These are phyloP conservation scores for Parietaria judaica DNA, from an alignment of 306 rosid species.

Conservation along the genomic window DNA sequence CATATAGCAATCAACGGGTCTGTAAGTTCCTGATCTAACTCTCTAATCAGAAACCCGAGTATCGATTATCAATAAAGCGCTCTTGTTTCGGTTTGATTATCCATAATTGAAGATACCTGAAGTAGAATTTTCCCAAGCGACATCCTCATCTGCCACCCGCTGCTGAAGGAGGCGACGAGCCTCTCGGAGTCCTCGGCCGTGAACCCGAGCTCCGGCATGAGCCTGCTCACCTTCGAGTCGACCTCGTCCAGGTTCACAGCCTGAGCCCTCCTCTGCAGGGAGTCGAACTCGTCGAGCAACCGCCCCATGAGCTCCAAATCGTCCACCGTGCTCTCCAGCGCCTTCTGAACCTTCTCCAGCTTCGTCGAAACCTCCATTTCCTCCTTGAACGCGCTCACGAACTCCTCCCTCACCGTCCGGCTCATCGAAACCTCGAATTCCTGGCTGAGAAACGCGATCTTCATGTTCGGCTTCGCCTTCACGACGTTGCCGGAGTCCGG, in stretches of 20 bases:
- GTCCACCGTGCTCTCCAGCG: constrained; percentile 64
- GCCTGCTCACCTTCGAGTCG: constrained; percentile 68
- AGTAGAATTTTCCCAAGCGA: constrained; percentile 94
- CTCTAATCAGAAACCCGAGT: too few species aligned
- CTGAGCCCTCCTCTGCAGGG: constrained; percentile 75
- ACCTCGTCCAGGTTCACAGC: constrained; percentile 58
- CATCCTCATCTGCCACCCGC: constrained; percentile 99
- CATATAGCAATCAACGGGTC: too few species aligned
- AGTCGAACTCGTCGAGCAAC: constrained; percentile 87
- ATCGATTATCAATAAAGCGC: too few species aligned
- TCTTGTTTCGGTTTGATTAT: too few species aligned
- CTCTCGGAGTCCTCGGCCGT: constrained; percentile 74
- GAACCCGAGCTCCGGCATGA: constrained; percentile 93
- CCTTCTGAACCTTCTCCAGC: constrained; percentile 87
- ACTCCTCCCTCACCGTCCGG: constrained; percentile 89
- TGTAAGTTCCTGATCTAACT: too few species aligned
- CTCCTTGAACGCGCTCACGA: constrained; percentile 77
- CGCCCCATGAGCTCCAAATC: constrained; percentile 94
- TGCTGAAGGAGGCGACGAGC: constrained; percentile 85
- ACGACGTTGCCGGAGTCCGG: constrained; percentile 78
- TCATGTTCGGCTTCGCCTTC: constrained; percentile 67
- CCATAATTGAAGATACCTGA: constrained; percentile 42
- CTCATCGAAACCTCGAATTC: constrained; percentile 83
- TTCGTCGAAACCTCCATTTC: constrained; percentile 72
- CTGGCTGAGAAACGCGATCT: constrained; percentile 82